These are phyloP conservation scores for Xylariales sp. DNA, from an alignment of 2,329 filamentous ascomycete genomes.

Conservation along the genomic window DNA sequence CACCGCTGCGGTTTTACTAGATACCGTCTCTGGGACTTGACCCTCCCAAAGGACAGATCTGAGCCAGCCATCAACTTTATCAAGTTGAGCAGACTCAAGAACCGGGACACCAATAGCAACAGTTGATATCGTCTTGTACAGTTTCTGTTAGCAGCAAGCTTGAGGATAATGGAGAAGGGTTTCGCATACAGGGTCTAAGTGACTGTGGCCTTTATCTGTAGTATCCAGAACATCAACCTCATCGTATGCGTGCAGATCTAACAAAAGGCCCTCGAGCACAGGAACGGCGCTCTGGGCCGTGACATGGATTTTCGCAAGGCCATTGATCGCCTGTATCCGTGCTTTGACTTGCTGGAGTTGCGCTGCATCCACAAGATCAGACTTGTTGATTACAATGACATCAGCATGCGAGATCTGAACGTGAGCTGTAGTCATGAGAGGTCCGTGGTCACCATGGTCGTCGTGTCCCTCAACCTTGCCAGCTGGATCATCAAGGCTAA, in stretches of 20 bases:
- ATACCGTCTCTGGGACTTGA: constrained; percentile 45
- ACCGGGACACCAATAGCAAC: constrained; percentile 64
- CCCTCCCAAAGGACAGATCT: constrained; percentile 81
- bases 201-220: constrained; percentile 75
- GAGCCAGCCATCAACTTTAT: constrained; percentile 74
- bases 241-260: constrained; percentile 93
- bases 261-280: constrained; percentile 75
- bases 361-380: constrained; percentile 69
- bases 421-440: constrained; percentile 85
- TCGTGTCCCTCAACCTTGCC: constrained; percentile 49
- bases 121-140: constrained; percentile 77
- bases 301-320: constrained; percentile 76
- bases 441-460: constrained; percentile 49
- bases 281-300: constrained; percentile 79
- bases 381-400: constrained; percentile 91
- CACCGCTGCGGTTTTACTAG: constrained; percentile 39
- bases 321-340: constrained; percentile 82
- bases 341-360: constrained; percentile 67
- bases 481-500: constrained; percentile 70
- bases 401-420: constrained; percentile 96
- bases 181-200: constrained; percentile 73
- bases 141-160: constrained; percentile 8
- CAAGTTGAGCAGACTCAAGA: constrained; percentile 53
- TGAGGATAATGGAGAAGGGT: neutral
- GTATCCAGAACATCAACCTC: constrained; percentile 70